phyloP scores from a whole-genome alignment of 352 stramenopile species.

The Phytophthora pisi region DNA sequence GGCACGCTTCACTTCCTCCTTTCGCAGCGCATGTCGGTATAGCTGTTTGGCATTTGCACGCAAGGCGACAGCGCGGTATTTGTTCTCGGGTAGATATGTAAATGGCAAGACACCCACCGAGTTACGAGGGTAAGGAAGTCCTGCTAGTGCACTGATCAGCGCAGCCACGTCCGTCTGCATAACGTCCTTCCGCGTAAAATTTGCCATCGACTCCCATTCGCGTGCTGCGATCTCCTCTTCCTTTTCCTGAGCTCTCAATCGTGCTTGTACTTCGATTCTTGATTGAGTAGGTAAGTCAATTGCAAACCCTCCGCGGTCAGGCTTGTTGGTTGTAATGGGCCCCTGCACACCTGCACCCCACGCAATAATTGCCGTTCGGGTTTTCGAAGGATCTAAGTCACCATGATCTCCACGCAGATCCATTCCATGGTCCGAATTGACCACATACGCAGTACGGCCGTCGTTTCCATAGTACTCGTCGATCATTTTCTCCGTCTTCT shows the following conservation, averaged over 20 bases:
- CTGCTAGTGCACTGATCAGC: constrained; percentile 66
- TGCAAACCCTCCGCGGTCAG: constrained; percentile 30
- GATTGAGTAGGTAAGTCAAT: constrained; percentile 78
- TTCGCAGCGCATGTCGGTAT: constrained; percentile 60
- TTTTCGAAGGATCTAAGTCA: constrained; percentile 77
- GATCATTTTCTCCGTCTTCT: constrained; percentile 60
- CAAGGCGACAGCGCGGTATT: constrained; percentile 64
- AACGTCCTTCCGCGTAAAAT: constrained; percentile 69
- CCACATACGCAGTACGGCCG: constrained; percentile 69
- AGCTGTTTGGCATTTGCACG: constrained; percentile 78
- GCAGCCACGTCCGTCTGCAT: constrained; percentile 85
- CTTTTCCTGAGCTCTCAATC: constrained; percentile 43
- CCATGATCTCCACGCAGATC: constrained; percentile 78
- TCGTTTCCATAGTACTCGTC: constrained; percentile 75
- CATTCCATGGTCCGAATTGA: constrained; percentile 87
- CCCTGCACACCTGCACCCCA: constrained; percentile 74
- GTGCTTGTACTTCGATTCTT: constrained; percentile 46
- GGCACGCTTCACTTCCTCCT: constrained; percentile 60
- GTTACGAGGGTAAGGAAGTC: constrained; percentile 77
- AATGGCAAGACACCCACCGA: constrained; percentile 82
- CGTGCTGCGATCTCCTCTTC: constrained; percentile 49
- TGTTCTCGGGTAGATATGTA: constrained; percentile 56
- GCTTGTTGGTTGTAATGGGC: constrained; percentile 19
- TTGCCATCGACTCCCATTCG: constrained; percentile 52
- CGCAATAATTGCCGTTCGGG: constrained; percentile 72